Base-by-base conservation (phyloP, 2,329 filamentous ascomycete species). In the Ceratocystis variospora region DNA sequence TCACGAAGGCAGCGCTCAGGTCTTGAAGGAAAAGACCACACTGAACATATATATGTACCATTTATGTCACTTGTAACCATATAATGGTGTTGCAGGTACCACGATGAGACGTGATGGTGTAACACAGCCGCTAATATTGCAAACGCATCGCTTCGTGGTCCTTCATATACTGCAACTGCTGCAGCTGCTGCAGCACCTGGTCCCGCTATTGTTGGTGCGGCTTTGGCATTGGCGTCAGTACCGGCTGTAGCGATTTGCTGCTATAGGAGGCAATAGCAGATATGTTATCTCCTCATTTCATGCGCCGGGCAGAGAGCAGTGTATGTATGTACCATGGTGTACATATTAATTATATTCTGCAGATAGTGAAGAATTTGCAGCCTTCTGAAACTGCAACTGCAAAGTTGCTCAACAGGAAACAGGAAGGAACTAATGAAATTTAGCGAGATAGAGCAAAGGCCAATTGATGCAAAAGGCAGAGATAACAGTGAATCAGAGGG, bases 381-480 rank as follows among this genome's bases (percentile, higher is more conserved):
- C 28, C 46, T n/a, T 33, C 17, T 59, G 28, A 25, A 4, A 31
- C 15, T 59, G n/a, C 15, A 59, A 33, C 53, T 59, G 53, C 53
- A 59, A 59, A 59, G 53, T 59, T 59, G 28, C 53, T 33, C 53
- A 59, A 59, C 53, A 33, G 53, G 53, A 59, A 59, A 59, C 25
- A 59, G 28, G 28, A 59, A 59, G 53, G 53, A 59, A 17, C 22
- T n/a, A 33, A 31, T 31, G 53, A 28, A 33, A 33, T 33, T 59
- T 59, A 33, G 53, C 53, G 53, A 33, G 25, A 37, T 37, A 12
- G 33, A 33, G 53, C 25, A 59, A 59, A 33, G 53, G 7, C 28
- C 53, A 33, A 31, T 33, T 59, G 53, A 31, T 31, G 22, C 3
- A 31, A 15, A 7, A 59, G 53, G 53, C 17, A 19, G 28, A 28